Percentiles rank a stretch among this genome's conserved stretches.
Evolutionary conservation across 2,329 filamentous ascomycete species (phyloP).

Genomic region (Seiridium unicorne): DNA sequence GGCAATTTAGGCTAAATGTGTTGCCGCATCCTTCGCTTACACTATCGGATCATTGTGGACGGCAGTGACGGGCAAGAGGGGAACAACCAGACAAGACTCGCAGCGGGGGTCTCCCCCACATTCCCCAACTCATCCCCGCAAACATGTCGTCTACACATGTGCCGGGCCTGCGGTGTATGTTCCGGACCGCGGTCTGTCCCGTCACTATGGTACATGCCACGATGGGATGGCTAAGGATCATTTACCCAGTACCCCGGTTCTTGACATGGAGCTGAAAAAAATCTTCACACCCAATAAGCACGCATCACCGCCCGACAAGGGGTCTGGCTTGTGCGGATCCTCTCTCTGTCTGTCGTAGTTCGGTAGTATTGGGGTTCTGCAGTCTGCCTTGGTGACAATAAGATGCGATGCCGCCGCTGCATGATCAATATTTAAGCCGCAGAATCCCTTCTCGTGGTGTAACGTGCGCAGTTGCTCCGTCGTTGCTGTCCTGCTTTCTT

Average conservation of each 20-base stretch:
- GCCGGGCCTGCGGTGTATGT: neutral
- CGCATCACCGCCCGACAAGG: neutral
- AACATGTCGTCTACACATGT: neutral
- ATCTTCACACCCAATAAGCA: neutral
- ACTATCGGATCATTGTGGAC: neutral
- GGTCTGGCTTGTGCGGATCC: neutral
- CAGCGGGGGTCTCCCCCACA: neutral
- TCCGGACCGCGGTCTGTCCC: neutral
- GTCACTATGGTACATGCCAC: neutral
- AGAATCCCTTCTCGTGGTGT: neutral
- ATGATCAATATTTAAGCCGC: neutral
- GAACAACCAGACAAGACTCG: neutral
- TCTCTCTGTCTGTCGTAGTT: neutral
- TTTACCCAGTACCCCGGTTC: constrained; percentile 1
- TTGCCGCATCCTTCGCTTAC: neutral
- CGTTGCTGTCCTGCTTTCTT: neutral
- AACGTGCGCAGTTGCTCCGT: neutral
- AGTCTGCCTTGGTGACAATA: neutral
- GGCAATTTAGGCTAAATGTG: neutral
- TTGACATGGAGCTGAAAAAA: neutral
- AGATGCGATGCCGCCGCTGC: neutral
- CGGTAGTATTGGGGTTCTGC: neutral
- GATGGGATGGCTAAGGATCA: neutral
- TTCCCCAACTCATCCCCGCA: neutral
- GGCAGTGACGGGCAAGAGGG: neutral